Conservation (phyloP, 371 early-diverging fungal genomes). For the Synchytrium microbalum region DNA sequence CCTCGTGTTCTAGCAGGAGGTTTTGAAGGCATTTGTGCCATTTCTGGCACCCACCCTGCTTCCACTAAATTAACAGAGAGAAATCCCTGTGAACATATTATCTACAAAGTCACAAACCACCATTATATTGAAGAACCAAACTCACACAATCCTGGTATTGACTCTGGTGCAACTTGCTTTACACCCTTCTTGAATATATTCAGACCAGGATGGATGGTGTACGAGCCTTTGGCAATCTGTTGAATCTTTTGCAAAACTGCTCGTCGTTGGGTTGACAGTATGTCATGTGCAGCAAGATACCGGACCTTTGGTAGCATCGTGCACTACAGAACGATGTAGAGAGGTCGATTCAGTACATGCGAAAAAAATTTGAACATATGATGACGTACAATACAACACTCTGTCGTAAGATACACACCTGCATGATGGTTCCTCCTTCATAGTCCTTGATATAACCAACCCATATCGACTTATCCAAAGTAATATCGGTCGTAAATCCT, state of each 20-base stretch:
- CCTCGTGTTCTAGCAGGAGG: neutral
- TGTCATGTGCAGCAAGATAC: slow-evolving; percentile 48
- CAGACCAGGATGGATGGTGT: slow-evolving; percentile 73
- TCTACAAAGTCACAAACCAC: slow-evolving; percentile 5
- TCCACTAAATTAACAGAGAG: slow-evolving; percentile 43
- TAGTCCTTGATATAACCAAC: slow-evolving; percentile 99
- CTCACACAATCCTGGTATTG: slow-evolving; percentile 52
- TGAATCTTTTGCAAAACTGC: slow-evolving; percentile 79
- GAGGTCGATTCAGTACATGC: slow-evolving; percentile 4
- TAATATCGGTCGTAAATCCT: slow-evolving; percentile 96
- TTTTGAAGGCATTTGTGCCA: slow-evolving; percentile 37
- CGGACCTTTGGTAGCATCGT: slow-evolving; percentile 54
- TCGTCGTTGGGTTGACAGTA: slow-evolving; percentile 9
- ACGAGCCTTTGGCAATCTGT: slow-evolving; percentile 52
- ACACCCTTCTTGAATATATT: slow-evolving; percentile 54
- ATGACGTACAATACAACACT: neutral
- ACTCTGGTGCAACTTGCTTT: slow-evolving; percentile 21
- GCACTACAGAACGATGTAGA: slow-evolving; percentile 37
- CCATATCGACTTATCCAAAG: slow-evolving; percentile 89
- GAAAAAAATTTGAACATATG: slow-evolving; percentile 6
- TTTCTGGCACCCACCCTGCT: slow-evolving; percentile 87
- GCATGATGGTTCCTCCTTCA: slow-evolving; percentile 99
- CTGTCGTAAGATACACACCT: slow-evolving; percentile 46
- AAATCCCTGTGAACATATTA: too few relatives aligned
- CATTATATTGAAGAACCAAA: slow-evolving; percentile 6